Evolutionary conservation across 2,329 filamentous ascomycete genomes (phyloP), one percentile per base, ranked within the genome.

Genomic region (Pestalotiopsis sp.): DNA sequence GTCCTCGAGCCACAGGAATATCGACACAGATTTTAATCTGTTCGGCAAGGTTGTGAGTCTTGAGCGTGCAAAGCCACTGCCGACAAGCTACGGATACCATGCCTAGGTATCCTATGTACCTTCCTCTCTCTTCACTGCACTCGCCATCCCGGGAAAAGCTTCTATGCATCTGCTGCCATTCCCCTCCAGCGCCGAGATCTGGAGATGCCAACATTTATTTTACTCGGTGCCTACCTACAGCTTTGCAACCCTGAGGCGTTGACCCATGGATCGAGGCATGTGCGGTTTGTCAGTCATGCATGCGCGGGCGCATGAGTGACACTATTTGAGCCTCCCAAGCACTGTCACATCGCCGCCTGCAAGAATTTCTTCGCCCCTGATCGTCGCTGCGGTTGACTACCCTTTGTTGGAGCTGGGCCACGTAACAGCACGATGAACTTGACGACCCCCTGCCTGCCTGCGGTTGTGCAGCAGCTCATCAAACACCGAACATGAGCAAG

Each of bases 401-500:
- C 11, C 57, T 36, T 27, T 27, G 27, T 59, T 36, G 27, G 59
- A 62, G 25, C 36, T 17, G 57, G 31, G 23, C 57, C 57, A 59
- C 23, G 57, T 59, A 59, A 59, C 23, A 25, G 27, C 27, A 17
- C 27, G 57, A 59, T n/a, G 57, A 36, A 14, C 9, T 59, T 7
- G 57, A 59, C 27, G 27, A 62, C n/a, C 25, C 59, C 31, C 31
- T 36, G 31, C 31, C 31, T 36, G 31, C 31, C 25, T 62, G 59
- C 59, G 31, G 17, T 14, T 12, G 17, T 52, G 45, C 45, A 52
- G 45, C 45, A 39, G 27, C n/a, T 62, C 31, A 62, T 62, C 59
- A 62, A 62, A 62, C 59, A 20, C 59, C 59, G 59, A 39, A 62
- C 56, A 39, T 62, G 17, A 20, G 59, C 59, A 39, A 62, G 12